Conservation (phyloP, 352 stramenopile genomes). For the Globisporangium okanoganense region DNA sequence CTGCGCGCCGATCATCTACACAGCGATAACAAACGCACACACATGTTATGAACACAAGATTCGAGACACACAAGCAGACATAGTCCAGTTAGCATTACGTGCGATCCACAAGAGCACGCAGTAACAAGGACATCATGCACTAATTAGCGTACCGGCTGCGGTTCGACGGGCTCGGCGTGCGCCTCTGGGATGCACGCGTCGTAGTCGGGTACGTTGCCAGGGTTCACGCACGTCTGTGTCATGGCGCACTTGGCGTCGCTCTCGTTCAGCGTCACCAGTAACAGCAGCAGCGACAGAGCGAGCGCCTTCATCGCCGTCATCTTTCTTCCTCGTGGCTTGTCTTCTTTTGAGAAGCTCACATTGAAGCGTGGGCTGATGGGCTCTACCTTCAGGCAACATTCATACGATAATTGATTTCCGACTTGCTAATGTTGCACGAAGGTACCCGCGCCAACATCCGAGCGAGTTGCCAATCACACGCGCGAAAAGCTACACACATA, state of each 20-base stretch:
- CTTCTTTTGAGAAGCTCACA: conserved; percentile 7
- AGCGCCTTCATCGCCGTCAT: background rate
- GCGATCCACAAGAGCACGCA: background rate
- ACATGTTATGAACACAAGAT: too few relatives aligned
- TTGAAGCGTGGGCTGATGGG: conserved; percentile 6
- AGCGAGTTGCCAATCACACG: conserved; percentile 4
- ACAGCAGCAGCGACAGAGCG: background rate
- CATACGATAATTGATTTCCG: too few relatives aligned
- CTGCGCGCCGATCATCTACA: conserved; percentile 32
- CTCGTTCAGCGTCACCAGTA: background rate
- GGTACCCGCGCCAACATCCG: background rate
- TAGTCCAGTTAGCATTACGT: background rate
- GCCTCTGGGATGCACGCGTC: conserved; percentile 70
- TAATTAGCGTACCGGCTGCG: conserved; percentile 28
- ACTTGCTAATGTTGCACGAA: conserved; percentile 1
- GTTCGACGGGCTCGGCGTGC: conserved; percentile 28
- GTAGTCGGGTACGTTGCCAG: conserved; percentile 65
- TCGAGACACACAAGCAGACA: too few relatives aligned
- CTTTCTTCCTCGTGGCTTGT: background rate
- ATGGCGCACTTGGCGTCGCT: conserved; percentile 52
- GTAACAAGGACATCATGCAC: too few relatives aligned
- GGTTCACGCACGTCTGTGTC: conserved; percentile 78
- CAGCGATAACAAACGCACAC: background rate
- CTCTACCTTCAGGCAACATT: background rate
- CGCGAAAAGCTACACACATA: conserved; percentile 1